phyloP scores from a whole-genome alignment of 2,329 filamentous ascomycete genomes.

The Emydomyces testavorans region DNA sequence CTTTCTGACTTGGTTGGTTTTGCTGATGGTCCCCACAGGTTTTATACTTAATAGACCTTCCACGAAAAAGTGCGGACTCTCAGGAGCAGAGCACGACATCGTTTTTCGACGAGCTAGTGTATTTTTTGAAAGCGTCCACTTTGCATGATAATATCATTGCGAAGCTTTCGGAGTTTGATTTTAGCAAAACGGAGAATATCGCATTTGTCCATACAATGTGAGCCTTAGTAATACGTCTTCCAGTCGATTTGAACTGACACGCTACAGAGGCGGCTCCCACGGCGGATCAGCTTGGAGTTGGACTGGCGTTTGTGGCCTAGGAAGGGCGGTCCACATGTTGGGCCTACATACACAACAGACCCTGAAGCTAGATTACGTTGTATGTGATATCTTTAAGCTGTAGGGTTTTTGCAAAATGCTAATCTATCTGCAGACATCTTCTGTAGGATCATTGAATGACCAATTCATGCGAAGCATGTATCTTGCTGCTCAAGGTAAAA shows the following conservation, averaged over 20 bases:
- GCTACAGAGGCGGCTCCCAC: constrained; percentile 46
- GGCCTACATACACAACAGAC: constrained; percentile 46
- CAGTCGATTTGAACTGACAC: constrained; percentile 10
- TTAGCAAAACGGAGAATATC: constrained; percentile 56
- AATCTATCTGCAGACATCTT: constrained; percentile 50
- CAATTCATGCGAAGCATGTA: constrained; percentile 53
- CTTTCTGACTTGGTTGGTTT: background rate
- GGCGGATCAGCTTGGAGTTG: constrained; percentile 36
- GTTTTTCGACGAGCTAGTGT: constrained; percentile 60
- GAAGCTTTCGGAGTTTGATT: constrained; percentile 71
- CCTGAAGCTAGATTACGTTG: constrained; percentile 62
- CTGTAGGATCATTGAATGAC: constrained; percentile 63
- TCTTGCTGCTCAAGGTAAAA: constrained; percentile 45
- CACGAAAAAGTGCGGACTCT: constrained; percentile 32
- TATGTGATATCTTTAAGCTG: constrained; percentile 30
- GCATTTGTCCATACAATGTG: constrained; percentile 81
- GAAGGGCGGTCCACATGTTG: constrained; percentile 52
- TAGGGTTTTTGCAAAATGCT: background rate
- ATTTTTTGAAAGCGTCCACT: constrained; percentile 57
- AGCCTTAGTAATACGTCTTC: constrained; percentile 22
- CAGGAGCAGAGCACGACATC: constrained; percentile 27
- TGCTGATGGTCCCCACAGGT: constrained; percentile 40
- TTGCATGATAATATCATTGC: constrained; percentile 53
- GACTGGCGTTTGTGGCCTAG: constrained; percentile 66
- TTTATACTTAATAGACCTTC: constrained; percentile 86